Evolutionary conservation across 768 basidiomycete genomes (phyloP).

Genomic region (Strobilomyces echinocephalus): DNA sequence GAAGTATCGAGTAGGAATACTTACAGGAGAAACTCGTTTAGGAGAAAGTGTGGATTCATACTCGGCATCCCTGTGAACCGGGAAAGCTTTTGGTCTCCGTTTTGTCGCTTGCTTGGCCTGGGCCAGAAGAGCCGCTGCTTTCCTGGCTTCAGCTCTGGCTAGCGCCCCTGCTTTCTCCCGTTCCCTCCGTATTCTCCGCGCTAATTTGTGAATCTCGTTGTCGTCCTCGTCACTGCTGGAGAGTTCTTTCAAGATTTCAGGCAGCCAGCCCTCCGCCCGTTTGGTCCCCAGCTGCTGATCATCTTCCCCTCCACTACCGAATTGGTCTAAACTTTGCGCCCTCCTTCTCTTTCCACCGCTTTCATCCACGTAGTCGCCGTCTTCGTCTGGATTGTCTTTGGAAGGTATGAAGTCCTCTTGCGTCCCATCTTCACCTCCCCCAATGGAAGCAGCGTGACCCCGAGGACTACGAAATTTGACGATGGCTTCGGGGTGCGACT

Average conservation of each 20-base stretch:
- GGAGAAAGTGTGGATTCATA: neutral
- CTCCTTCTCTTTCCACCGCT: slow-evolving; percentile 10
- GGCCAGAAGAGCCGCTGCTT: slow-evolving; percentile 12
- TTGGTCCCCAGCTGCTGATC: neutral
- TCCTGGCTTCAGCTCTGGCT: slow-evolving; percentile 16
- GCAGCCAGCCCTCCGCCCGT: slow-evolving; percentile 22
- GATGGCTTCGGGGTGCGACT: slow-evolving; percentile 61
- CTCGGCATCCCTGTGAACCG: slow-evolving; percentile 8
- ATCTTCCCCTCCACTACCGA: neutral
- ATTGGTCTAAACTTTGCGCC: neutral
- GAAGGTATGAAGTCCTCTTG: slow-evolving; percentile 29
- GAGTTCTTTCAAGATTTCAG: slow-evolving; percentile 35
- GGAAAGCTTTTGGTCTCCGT: slow-evolving; percentile 25
- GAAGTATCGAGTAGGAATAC: neutral
- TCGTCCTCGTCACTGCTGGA: slow-evolving; percentile 43
- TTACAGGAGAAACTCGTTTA: slow-evolving; percentile 9
- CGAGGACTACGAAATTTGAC: slow-evolving; percentile 43
- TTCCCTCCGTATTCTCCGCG: slow-evolving; percentile 32
- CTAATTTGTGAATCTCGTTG: slow-evolving; percentile 29
- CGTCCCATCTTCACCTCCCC: slow-evolving; percentile 27
- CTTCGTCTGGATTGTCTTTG: slow-evolving; percentile 19
- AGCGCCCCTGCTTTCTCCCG: slow-evolving; percentile 22
- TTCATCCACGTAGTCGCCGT: slow-evolving; percentile 26
- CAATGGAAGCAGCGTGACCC: slow-evolving; percentile 24
- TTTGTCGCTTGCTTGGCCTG: slow-evolving; percentile 13